Evolutionary conservation across 148 eudicot species (phyloP), one percentile per base, ranked within the genome.

Genomic region (Amaranthus palmeri): DNA sequence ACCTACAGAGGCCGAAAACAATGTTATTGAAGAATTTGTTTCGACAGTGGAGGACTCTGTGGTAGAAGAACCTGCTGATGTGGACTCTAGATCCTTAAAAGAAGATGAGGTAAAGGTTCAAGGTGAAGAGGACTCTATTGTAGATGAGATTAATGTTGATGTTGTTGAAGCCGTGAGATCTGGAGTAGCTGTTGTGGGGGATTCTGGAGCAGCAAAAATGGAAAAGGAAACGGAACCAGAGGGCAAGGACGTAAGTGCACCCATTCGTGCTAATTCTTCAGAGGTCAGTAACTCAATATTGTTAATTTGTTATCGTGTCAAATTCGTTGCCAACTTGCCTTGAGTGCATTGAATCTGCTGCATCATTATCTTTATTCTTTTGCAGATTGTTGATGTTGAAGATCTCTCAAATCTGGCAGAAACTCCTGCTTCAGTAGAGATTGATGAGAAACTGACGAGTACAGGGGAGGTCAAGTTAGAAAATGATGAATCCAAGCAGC

Each of bases 181-280:
- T 3, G 86, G 83, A 36, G 80, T 76, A 18, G 88, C 78, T 78
- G 81, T 67, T 75, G 83, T 83, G 80, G 83, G 72, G 56, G 81
- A 17, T 17, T 46, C 68, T 64, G 53, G 17, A 9, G 68, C 17
- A 3, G 17, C 13, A 0, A 52, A 7, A 64, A 46, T 52, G 0
- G 68, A 58, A 18, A 58, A 10, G 2, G 68, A 7, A 64, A 46
- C 68, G 0, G 68, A 58, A 18, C 18, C 11, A 8, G 43, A 58
- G 10, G 10, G 18, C 61, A 58, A 58, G 43, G 61, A 25, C 42
- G 4, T 0, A 58, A 10, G 61, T 58, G 73, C 76, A 14, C 57
- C 64, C 8, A 68, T 7, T 67, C 41, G 59, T 17, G 41, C 68
- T 61, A 47, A 72, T 41, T 66, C 82, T 11, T 77, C 76, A 54